Base-by-base conservation (phyloP, 2,329 filamentous ascomycete genomes). In the Microascus cirrosus region DNA sequence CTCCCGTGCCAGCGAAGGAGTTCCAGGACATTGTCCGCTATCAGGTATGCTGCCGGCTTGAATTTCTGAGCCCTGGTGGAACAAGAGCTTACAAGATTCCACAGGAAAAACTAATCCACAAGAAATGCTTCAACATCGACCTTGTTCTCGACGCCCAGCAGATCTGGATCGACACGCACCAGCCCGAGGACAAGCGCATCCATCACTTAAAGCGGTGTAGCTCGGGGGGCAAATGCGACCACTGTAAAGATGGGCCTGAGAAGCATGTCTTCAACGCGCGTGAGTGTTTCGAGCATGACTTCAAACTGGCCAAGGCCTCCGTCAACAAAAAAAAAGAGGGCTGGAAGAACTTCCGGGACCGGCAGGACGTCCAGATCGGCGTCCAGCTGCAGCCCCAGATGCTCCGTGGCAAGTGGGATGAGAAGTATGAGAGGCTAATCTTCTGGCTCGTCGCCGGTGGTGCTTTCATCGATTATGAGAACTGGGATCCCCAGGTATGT, bases 111-210 rank as follows among this genome's bases (percentile, higher is more conserved):
- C 20, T 57, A 3, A 22, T 57, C 13, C 12, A 22, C 25, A 24
- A 42, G 13, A 36, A 36, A 12, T 55, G 32, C 13, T 36, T 55
- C 52, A 55, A 36, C 12, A 51, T 55, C 12, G 35, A 55, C 32
- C 8, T 55, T 34, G 7, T 55, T 32, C 45, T 58, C 36, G 20
- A 28, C 13, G 57, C 52, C 25, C 52, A 58, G n/a, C 52, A 58
- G 22, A 7, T 51, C 0, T 61, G 58, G 4, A 64, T 65, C 54
- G 12, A 55, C 3, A 61, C 59, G 13, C 61, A 57, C 54, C 18
- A 53, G 15, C 20, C 56, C 20, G 12, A 20, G 45, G 20, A 50
- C 20, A 20, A 50, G 12, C 7, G 10, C 45, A 22, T 45, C 39
- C 11, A 24, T n/a, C 18, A 35, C 42, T 24, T 18, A 18, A 56